Base-by-base conservation (phyloP, 202 grass and related monocot genomes). In the Brachypodium distachyon region DNA sequence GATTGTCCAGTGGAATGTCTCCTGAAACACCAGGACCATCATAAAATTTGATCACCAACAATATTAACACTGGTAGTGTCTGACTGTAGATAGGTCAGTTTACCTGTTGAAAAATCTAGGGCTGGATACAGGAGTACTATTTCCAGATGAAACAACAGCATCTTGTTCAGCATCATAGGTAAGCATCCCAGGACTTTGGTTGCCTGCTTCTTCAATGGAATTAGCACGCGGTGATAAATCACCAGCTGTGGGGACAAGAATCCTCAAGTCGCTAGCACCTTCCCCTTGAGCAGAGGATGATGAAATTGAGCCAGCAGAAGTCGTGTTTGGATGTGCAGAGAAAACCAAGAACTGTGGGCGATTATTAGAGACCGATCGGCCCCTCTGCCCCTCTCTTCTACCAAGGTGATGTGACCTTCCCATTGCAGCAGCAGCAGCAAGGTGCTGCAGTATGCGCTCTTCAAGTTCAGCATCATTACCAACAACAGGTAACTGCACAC, bases 361-460 rank as follows among this genome's bases (percentile, higher is more conserved):
- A 59, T 67, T 73, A 78, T 90, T 81, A 83, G 89, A 81, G 50
- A 62, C 83, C 51, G 84, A 73, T 38, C 89, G 89, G 44, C 86
- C 88, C 49, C 81, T 85, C 55, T 97, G 82, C 37, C 85, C 86
- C 65, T 93, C 91, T 78, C 96, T 90, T 87, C 89, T 85, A 60
- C 82, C 80, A 86, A 92, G 76, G 53, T 87, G 82, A 54, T 92
- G 82, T 51, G 85, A 63, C 73, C 89, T 90, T 81, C 92, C 89
- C 85, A 90, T 82, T 14, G 90, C 86, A 42, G 95, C 89, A 0
- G 95, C 89, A 63, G 86, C 89, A 28, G 95, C 91, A 55, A 98
- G 84, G 80, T 84, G 96, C 71, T 93, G 92, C 32, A 99, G 75
- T 80, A 98, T 89, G 70, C 77, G 87, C 85, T 99, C 96, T 86